Base-by-base conservation (phyloP, 805 yeast genomes). In the Cyberlindnera subsufficiens region DNA sequence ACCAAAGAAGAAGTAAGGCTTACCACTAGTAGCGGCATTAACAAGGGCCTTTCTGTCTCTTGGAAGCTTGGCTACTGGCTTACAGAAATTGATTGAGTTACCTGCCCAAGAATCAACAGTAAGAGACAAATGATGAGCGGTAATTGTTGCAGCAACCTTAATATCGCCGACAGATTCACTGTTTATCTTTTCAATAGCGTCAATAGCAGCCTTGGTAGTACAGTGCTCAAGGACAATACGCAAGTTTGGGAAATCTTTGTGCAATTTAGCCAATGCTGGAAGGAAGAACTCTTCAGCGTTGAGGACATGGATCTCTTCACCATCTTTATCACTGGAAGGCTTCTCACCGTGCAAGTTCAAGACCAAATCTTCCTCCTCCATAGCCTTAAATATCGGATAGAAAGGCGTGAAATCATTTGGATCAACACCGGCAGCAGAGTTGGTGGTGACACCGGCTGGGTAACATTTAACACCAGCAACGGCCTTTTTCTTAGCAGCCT, bases 371-470 rank as follows among this genome's bases (percentile, higher is more conserved):
- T 86, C 76, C 49, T 78, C 74, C 64, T 91, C 83, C 91, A 93
- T 82, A 13, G 87, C 96, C 57, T 84, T 74, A 60, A 93, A 93
- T 9, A 93, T 74, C 5, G 96, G 96, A 61, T 89, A 93, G 56
- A 90, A 93, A 6, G 75, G 80, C 38, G 83, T 76, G 65, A 93
- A 93, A 57, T 91, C 96, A 55, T 89, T 87, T 19, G 95, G 95
- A 61, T 86, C 93, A 19, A 93, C 96, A 39, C 99, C 99, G 3
- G 82, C 86, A 38, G 76, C 65, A 9, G 96, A 88, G 67, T 93
- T 93, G 32, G 99, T 93, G n/a, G 99, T 93, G 29, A 93, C 99
- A 36, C 99, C 99, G 2, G 98, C 97, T 34, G 99, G 99, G 63
- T 93, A 93, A 61, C 96, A 89, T 64, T 93, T 93, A 52, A 93